Base-by-base conservation (phyloP, 768 basidiomycete genomes). In the Mycena kentingensis region DNA sequence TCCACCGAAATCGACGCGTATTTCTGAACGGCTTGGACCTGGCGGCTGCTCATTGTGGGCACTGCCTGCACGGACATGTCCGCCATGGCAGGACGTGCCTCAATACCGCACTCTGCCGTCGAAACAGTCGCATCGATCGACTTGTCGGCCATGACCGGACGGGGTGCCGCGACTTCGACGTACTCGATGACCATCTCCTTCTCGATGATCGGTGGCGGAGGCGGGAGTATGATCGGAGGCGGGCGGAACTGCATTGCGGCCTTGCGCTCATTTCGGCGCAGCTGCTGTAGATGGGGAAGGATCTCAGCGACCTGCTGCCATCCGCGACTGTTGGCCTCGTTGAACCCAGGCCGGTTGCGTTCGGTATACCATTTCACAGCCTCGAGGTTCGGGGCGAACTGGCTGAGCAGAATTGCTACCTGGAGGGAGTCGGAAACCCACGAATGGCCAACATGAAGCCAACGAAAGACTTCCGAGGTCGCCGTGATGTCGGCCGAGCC, bases 361-460 rank as follows among this genome's bases (percentile, higher is more conserved):
- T 88, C 87, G 61, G 85, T 82, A 75, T 89, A 90, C 81, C 81
- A 90, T 67, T 84, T 87, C 46, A 91, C 67, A 24, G 70, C 74
- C 63, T 90, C 87, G 38, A 89, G 73, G 62, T 75, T 73, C 32
- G 89, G 88, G n/a, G 84, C 81, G 46, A 91, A 69, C 66, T 91
- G 88, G 67, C 88, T 90, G 55, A 91, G 76, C 51, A 87, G 77
- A 60, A 90, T 83, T 25, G 87, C 77, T 19, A 81, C 74, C 52
- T 83, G 83, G 51, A 91, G 77, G n/a, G 84, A 79, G 60, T 90
- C 86, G 50, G 71, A 70, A 49, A 83, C 75, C 78, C 81, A 84
- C 32, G 88, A 90, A 68, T 90, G 86, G 18, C 89, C 88, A 41
- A 89, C 76, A 66, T 89, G 83, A 42, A 91, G 70, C 43, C 88